Evolutionary conservation across 2,329 filamentous ascomycete genomes (phyloP).

Genomic region (Penicillium sp.): DNA sequence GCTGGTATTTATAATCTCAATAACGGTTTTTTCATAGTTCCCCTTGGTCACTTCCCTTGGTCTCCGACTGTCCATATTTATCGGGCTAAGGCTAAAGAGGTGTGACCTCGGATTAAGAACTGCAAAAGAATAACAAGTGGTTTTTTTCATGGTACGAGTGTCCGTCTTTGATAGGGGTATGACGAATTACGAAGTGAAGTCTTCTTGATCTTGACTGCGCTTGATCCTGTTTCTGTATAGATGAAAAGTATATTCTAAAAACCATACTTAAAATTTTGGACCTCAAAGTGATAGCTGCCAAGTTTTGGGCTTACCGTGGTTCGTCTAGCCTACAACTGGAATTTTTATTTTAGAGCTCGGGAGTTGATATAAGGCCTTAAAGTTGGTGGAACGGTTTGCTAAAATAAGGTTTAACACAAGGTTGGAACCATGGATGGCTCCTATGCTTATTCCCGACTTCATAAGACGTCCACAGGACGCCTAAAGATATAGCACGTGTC

Average conservation of each 20-base stretch:
- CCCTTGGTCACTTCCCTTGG: conserved; percentile 24
- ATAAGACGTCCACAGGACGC: background rate
- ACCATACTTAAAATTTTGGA: background rate
- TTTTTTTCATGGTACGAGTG: background rate
- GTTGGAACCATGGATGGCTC: background rate
- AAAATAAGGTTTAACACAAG: background rate
- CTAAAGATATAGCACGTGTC: background rate
- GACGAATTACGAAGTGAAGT: background rate
- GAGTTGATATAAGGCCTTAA: background rate
- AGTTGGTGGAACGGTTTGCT: background rate
- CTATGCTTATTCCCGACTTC: background rate
- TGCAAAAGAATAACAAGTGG: background rate
- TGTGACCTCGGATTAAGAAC: background rate
- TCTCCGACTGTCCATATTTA: conserved; percentile 16
- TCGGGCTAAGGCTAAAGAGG: background rate
- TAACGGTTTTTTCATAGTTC: conserved; percentile 22
- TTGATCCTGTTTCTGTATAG: background rate
- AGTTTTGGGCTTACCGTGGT: background rate
- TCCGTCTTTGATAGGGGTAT: background rate
- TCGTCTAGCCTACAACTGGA: background rate
- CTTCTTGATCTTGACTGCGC: background rate
- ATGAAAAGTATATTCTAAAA: background rate
- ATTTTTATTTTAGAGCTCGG: background rate
- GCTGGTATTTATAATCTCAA: conserved; percentile 18
- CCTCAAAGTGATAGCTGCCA: background rate